Evolutionary conservation across 306 rosid species (phyloP), one percentile per base, ranked within the genome.

Genomic region (Oemleria cerasiformis): DNA sequence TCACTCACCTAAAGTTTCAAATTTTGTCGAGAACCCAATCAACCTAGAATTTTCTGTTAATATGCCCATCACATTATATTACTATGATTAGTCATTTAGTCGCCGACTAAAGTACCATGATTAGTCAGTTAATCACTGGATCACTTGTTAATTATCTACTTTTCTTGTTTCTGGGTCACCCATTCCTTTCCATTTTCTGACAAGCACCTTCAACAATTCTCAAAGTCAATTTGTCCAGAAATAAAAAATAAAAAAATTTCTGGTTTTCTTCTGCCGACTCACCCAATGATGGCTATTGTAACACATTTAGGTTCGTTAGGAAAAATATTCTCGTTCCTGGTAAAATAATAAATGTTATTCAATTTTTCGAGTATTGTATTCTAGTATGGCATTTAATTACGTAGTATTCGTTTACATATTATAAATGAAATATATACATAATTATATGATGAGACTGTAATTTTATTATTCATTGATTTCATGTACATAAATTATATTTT

Each of bases 251-350:
- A 5, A 10, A 41, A 5, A 5, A 49, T 8, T 11, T 17, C 0
- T 44, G 34, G 64, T 20, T 39, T 70, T 70, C 64, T 41, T 5
- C 44, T 41, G 77, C 20, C 15, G 19, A 51, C 53, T 40, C 20
- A 13, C 11, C 49, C 20, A 45, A 10, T 49, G 11, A 48, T 41
- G 51, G 21, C 15, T 3, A 1, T 11, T 36, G 19, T 53, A 20
- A 8, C 42, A 7, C 11, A n/a, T 6, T 68, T 13, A 69, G 23
- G 23, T 23, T 55, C 23, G 9, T 9, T 8, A 50, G 50, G 47
- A 39, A 41, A 54, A 5, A 8, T 42, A 40, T 41, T 73, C 10
- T 10, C 10, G 10, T 71, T 41, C 51, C 64, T 25, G 23, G 34
- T 10, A 7, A 65, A 25, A 7, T 74, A 3, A 15, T 16, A 3